Conservation (phyloP, 1,284 basidiomycete genomes). For the Ceratobasidium sp. region DNA sequence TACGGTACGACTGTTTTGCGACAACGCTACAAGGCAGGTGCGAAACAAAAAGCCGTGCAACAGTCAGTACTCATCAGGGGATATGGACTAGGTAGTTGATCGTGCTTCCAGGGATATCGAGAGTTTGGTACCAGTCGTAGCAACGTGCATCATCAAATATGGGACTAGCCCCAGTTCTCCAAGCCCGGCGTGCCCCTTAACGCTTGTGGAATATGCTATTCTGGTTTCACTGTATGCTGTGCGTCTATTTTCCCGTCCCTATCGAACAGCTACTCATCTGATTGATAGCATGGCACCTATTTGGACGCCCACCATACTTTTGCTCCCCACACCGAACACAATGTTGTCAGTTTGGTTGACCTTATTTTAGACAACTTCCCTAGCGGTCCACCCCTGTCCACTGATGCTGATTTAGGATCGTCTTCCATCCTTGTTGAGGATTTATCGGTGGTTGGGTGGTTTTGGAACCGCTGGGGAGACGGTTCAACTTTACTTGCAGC, state of each 20-base stretch:
- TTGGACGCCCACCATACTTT: neutral
- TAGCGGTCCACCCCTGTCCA: too few relatives aligned
- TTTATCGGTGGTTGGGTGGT: slow-evolving; percentile 15
- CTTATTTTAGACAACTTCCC: neutral
- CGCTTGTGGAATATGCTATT: slow-evolving; percentile 26
- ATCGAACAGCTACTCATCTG: neutral
- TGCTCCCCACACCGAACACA: slow-evolving; percentile 20
- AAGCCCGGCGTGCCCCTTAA: neutral
- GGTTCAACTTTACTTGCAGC: slow-evolving; percentile 34
- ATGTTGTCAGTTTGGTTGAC: neutral
- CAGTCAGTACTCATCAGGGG: neutral
- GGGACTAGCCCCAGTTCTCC: neutral
- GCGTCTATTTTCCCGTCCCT: neutral
- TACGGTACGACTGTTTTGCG: slow-evolving; percentile 26
- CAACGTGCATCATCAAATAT: slow-evolving; percentile 11
- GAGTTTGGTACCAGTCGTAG: neutral
- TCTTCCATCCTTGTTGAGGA: slow-evolving; percentile 2
- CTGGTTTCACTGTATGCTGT: slow-evolving; percentile 19
- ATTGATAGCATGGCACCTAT: slow-evolving; percentile 2
- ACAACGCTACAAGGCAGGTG: neutral
- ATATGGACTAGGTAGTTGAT: neutral
- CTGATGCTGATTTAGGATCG: neutral
- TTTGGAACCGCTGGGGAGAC: slow-evolving; percentile 41
- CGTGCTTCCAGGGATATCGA: neutral
- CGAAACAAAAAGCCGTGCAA: neutral